Conservation (phyloP, 2,329 filamentous ascomycete genomes). For the Balansia obtecta region DNA sequence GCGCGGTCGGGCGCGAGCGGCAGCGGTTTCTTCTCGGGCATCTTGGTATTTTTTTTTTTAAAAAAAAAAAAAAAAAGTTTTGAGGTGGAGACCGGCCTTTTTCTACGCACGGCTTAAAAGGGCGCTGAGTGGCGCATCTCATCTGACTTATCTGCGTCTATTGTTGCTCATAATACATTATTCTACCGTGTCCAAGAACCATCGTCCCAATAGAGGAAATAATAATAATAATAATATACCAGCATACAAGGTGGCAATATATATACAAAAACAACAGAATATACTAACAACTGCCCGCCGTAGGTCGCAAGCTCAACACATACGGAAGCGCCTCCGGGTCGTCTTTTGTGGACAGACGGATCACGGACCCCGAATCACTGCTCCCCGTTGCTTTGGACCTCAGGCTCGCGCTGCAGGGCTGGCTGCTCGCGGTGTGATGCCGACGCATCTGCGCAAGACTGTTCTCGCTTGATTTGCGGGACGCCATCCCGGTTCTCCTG, state of each 20-base stretch:
- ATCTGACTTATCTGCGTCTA: no score
- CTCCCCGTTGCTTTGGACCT: slow-evolving; percentile 24
- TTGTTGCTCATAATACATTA: neutral
- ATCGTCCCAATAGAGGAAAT: neutral
- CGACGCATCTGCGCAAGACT: slow-evolving; percentile 31
- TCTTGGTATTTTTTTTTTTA: no score
- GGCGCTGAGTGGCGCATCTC: no score
- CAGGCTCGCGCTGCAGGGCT: slow-evolving; percentile 26
- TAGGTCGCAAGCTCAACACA: slow-evolving; percentile 22
- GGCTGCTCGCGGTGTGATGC: slow-evolving; percentile 26
- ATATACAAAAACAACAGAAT: neutral
- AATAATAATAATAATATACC: neutral
- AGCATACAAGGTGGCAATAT: neutral
- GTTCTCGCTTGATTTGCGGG: slow-evolving; percentile 23
- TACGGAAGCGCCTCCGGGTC: slow-evolving; percentile 23
- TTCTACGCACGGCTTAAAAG: no score
- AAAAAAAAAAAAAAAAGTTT: no score
- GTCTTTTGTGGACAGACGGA: slow-evolving; percentile 31
- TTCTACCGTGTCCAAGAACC: neutral
- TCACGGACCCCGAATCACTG: slow-evolving; percentile 30
- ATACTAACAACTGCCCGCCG: slow-evolving; percentile 9
- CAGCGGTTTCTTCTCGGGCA: slow-evolving; percentile 9
- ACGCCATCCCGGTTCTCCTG: slow-evolving; percentile 22
- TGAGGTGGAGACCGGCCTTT: no score
- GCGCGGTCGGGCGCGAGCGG: slow-evolving; percentile 26